A percentile compares a stretch with the other conserved stretches of the same genome.
Conservation (phyloP, 257 asterid species). For the Rubia yunnanensis region DNA sequence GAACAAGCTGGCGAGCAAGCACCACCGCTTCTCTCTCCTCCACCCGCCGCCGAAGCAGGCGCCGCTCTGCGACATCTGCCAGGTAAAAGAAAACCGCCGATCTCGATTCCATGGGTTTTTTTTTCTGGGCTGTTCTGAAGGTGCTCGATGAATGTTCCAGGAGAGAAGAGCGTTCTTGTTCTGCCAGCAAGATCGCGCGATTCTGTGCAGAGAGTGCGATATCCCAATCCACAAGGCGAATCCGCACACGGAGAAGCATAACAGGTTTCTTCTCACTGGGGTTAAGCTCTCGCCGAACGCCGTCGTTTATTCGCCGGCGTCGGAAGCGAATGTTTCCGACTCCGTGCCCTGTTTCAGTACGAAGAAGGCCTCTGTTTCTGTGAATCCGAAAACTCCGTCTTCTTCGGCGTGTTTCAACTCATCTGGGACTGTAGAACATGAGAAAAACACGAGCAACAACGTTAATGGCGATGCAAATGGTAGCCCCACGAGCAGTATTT, state of each 20-base stretch:
- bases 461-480: neutral
- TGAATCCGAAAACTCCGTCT: constrained; percentile 17
- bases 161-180: constrained; percentile 80
- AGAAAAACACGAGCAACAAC: neutral
- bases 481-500: constrained; percentile 44
- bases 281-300: constrained; percentile 50
- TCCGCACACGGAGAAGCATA: constrained; percentile 61
- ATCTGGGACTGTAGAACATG: neutral
- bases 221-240: constrained; percentile 64
- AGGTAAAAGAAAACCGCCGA: constrained; percentile 29
- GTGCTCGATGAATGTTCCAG: constrained; percentile 21
- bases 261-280: constrained; percentile 73
- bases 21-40: constrained; percentile 65
- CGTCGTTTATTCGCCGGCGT: constrained; percentile 25
- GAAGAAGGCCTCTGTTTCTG: constrained; percentile 11
- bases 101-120: neutral
- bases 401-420: constrained; percentile 13
- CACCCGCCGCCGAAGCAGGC: constrained; percentile 50
- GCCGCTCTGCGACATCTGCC: constrained; percentile 80
- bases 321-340: constrained; percentile 14
- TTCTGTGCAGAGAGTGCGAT: constrained; percentile 80
- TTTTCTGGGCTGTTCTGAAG: neutral
- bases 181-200: constrained; percentile 90
- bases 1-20: constrained; percentile 83
- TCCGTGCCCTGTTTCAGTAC: constrained; percentile 28